Percentiles rank a stretch among this genome's conserved stretches.
Evolutionary conservation across 192 early-diverging fungal species (phyloP).

Genomic region (Allomyces macrogynus): DNA sequence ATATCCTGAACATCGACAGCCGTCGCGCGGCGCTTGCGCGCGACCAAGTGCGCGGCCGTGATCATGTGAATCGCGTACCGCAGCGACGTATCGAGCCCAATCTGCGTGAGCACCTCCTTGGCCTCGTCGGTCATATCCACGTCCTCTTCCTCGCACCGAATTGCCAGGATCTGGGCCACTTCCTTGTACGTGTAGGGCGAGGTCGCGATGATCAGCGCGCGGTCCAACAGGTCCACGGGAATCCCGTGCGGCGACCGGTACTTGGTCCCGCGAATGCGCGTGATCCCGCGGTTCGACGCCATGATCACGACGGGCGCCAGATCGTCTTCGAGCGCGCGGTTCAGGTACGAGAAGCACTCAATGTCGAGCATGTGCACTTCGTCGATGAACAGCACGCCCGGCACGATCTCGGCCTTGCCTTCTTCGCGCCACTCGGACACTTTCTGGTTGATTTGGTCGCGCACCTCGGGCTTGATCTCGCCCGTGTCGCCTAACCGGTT

Average conservation of each 20-base stretch:
- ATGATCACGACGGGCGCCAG: conserved; percentile 97
- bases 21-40: conserved; percentile 65
- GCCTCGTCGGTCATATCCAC: conserved; percentile 80
- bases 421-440: conserved; percentile 96
- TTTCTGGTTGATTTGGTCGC: conserved; percentile 94
- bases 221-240: conserved; percentile 86
- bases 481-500: conserved; percentile 85
- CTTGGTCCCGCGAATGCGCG: conserved; percentile 86
- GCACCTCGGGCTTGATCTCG: conserved; percentile 90
- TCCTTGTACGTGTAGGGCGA: conserved; percentile 66
- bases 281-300: conserved; percentile 95
- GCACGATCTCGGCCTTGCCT: conserved; percentile 94
- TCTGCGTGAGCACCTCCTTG: conserved; percentile 59
- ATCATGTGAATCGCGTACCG: conserved; percentile 93
- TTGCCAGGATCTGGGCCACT: conserved; percentile 69
- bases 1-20: conserved; percentile 89
- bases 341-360: conserved; percentile 97
- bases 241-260: conserved; percentile 93
- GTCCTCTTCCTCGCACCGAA: conserved; percentile 82
- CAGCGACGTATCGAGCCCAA: conserved; percentile 81
- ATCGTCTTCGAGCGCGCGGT: conserved; percentile 86
- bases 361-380: conserved; percentile 99
- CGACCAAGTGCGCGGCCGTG: conserved; percentile 76
- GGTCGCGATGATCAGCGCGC: conserved; percentile 87
- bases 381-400: conserved; percentile 96